phyloP scores from a whole-genome alignment of 345 rosid species.

The Salix purpurea region DNA sequence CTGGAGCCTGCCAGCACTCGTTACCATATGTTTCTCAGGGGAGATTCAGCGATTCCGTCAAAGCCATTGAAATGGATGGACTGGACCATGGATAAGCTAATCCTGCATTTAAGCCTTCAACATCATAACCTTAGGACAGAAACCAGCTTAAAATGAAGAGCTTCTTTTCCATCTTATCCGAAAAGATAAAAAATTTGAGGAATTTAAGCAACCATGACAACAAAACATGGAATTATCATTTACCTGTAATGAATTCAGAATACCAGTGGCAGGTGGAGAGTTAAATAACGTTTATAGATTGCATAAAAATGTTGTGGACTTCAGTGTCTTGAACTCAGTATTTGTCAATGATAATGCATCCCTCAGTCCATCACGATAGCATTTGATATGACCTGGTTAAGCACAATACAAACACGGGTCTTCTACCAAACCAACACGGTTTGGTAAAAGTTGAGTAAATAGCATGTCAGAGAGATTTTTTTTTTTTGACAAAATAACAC shows the following conservation, averaged over 20 bases:
- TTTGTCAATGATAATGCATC: not conserved
- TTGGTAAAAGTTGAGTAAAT: no score
- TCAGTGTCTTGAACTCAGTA: not conserved
- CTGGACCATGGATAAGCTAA: not conserved
- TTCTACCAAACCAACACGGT: no score
- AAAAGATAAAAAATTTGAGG: not conserved
- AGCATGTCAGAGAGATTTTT: no score
- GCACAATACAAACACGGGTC: not conserved
- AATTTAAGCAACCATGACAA: not conserved
- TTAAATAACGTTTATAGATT: not conserved
- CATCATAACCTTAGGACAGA: not conserved
- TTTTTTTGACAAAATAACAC: no score
- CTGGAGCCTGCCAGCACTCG: not conserved
- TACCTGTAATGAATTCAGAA: not conserved
- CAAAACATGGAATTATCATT: not conserved
- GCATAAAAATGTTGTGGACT: not conserved
- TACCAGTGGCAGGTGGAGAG: not conserved
- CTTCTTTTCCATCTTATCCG: not conserved
- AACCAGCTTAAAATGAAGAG: not conserved
- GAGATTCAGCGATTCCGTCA: slow-evolving; percentile 71
- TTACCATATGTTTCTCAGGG: not conserved
- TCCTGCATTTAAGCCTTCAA: not conserved
- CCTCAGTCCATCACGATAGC: not conserved
- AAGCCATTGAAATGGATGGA: not conserved
- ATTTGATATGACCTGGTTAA: not conserved